These are phyloP conservation scores for Pinus taeda DNA, from an alignment of 75 land plant genomes.

Conservation along the genomic window DNA sequence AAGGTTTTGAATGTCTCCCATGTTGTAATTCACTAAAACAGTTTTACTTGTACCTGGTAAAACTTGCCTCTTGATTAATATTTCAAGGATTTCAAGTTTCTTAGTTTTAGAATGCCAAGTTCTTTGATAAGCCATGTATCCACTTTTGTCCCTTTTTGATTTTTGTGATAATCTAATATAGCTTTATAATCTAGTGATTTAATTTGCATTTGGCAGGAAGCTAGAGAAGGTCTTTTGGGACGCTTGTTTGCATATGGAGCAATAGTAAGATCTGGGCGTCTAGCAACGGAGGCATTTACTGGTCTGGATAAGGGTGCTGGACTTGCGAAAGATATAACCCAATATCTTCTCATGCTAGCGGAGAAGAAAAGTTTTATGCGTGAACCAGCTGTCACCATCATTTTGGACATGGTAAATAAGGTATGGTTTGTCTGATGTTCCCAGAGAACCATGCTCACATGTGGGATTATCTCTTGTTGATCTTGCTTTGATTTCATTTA, in stretches of 20 bases:
- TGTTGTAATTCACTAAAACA: not conserved
- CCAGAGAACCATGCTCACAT: not conserved
- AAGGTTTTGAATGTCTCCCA: not conserved
- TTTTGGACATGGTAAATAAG: conserved; percentile 69
- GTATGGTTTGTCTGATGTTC: conserved; percentile 30
- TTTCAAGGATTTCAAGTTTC: not conserved
- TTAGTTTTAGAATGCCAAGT: not conserved
- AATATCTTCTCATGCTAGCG: conserved; percentile 58
- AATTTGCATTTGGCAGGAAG: conserved; percentile 56
- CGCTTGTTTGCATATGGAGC: conserved; percentile 93
- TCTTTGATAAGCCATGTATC: not conserved
- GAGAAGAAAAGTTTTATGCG: conserved; percentile 79
- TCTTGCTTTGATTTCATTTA: not conserved
- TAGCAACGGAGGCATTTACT: conserved; percentile 26
- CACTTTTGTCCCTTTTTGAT: not conserved
- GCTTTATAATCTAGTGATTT: not conserved
- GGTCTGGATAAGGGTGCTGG: conserved; percentile 26
- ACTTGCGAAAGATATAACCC: conserved; percentile 42
- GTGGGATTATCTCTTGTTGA: not conserved
- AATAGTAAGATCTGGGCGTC: conserved; percentile 68
- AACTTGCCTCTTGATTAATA: not conserved
- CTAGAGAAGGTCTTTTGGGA: conserved; percentile 81
- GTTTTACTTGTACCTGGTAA: not conserved
- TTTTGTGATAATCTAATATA: not conserved
- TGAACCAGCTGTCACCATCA: conserved; percentile 70